A percentile compares a stretch with the other conserved stretches of the same genome.
phyloP scores from a whole-genome alignment of 2,329 filamentous ascomycete species.

The Arthroderma sp. region DNA sequence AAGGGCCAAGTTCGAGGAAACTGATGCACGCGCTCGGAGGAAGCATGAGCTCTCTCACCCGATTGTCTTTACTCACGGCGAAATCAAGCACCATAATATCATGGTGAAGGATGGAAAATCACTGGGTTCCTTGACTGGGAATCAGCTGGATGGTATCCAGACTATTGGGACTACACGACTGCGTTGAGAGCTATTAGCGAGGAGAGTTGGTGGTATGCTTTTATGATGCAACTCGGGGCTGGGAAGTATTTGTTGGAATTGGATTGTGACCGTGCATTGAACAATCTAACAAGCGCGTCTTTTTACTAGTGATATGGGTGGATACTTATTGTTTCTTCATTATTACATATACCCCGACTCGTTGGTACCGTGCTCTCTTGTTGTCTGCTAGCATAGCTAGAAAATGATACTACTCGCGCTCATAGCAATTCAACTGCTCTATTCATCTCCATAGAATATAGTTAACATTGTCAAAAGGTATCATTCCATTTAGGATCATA shows the following conservation, averaged over 20 bases:
- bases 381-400: too few species aligned
- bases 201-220: constrained; percentile 4
- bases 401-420: too few species aligned
- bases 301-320: constrained; percentile 1
- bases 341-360: too few species aligned
- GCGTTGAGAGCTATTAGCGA: neutral
- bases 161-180: constrained; percentile 26
- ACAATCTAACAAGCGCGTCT: neutral
- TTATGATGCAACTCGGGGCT: constrained; percentile 2
- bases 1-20: constrained; percentile 15
- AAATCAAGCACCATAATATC: constrained; percentile 21
- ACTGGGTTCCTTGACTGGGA: constrained; percentile 29
- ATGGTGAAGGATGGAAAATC: constrained; percentile 15
- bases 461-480: too few species aligned
- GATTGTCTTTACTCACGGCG: constrained; percentile 19
- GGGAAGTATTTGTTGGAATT: neutral
- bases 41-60: constrained; percentile 5
- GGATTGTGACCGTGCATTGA: constrained; percentile 3
- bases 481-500: too few species aligned
- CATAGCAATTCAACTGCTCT: too few species aligned
- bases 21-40: constrained; percentile 14
- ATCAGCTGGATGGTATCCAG: constrained; percentile 27
- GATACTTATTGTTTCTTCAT: too few species aligned
- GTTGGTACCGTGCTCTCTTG: too few species aligned
- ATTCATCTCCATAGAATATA: too few species aligned